Percentiles rank a stretch among this genome's conserved stretches.
Conservation (phyloP, 78 protist species). For the Speleostelium caveatum region DNA sequence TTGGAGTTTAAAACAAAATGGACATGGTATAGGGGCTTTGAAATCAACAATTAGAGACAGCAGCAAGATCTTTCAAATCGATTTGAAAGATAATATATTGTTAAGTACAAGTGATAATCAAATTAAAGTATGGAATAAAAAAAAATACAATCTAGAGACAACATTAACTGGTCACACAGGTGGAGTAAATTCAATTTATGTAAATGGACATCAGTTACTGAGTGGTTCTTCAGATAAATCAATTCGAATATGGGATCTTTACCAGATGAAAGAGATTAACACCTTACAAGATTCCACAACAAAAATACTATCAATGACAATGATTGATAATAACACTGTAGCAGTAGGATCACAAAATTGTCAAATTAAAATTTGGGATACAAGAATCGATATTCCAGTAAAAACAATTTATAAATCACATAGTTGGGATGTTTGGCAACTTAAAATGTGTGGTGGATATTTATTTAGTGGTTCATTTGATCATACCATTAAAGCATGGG, state of each 20-base stretch:
- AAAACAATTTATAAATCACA: conserved; percentile 28
- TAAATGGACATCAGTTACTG: neutral
- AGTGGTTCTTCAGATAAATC: conserved; percentile 62
- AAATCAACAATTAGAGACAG: neutral
- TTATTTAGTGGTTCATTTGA: conserved; percentile 78
- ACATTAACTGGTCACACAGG: conserved; percentile 22
- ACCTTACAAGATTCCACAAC: neutral
- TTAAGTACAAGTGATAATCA: conserved; percentile 48
- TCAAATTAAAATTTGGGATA: conserved; percentile 57
- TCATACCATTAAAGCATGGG: conserved; percentile 76
- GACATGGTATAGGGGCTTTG: no score
- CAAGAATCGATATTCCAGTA: neutral
- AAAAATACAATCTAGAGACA: neutral
- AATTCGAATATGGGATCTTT: conserved; percentile 48
- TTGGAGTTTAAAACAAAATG: conserved; percentile 22
- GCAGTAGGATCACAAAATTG: conserved; percentile 46
- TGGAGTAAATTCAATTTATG: conserved; percentile 32
- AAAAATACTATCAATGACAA: conserved; percentile 27
- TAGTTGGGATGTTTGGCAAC: conserved; percentile 83
- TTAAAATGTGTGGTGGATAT: conserved; percentile 58
- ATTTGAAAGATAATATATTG: conserved; percentile 12
- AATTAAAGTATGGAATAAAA: conserved; percentile 58
- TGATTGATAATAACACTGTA: conserved; percentile 25
- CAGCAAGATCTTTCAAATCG: conserved; percentile 50
- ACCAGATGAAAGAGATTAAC: neutral